Conservation (phyloP, 2,329 filamentous ascomycete species). For the Sclerotinia subarctica region DNA sequence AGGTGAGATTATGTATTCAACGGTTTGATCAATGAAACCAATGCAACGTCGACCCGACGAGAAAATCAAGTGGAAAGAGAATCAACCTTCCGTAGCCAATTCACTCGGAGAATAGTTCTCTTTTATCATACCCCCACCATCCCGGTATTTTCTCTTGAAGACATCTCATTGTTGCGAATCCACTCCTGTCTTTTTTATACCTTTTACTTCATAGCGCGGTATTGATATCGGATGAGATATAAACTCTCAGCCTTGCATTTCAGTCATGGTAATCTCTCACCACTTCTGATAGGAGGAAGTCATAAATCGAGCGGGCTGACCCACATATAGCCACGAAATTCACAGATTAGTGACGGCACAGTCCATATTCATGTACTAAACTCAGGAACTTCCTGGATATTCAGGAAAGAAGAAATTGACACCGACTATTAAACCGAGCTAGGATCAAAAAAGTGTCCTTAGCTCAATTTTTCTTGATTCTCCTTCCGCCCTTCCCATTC, state of each 20-base stretch:
- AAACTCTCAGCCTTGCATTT: constrained; percentile 19
- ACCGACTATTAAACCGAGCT: constrained; percentile 20
- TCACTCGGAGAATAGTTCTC: neutral
- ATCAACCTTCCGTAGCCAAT: neutral
- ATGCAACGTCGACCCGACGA: neutral
- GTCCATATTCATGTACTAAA: neutral
- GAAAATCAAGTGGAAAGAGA: neutral
- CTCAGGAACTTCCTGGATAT: constrained; percentile 1
- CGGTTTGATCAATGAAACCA: neutral
- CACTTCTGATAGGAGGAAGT: constrained; percentile 7
- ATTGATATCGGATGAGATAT: constrained; percentile 9
- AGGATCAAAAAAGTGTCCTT: constrained; percentile 14
- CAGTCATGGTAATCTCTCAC: neutral
- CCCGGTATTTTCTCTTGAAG: constrained; percentile 5
- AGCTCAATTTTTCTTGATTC: constrained; percentile 17
- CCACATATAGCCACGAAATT: constrained; percentile 9
- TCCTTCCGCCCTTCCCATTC: constrained; percentile 20
- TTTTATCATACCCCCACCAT: neutral
- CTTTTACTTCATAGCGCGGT: neutral
- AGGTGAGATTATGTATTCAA: constrained; percentile 9
- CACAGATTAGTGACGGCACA: neutral
- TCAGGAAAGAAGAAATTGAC: constrained; percentile 2
- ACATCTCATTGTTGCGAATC: neutral
- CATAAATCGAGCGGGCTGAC: neutral
- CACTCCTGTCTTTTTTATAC: constrained; percentile 2